These are phyloP conservation scores for Teratosphaeria viscida DNA, from an alignment of 2,329 filamentous ascomycete species.

Conservation along the genomic window DNA sequence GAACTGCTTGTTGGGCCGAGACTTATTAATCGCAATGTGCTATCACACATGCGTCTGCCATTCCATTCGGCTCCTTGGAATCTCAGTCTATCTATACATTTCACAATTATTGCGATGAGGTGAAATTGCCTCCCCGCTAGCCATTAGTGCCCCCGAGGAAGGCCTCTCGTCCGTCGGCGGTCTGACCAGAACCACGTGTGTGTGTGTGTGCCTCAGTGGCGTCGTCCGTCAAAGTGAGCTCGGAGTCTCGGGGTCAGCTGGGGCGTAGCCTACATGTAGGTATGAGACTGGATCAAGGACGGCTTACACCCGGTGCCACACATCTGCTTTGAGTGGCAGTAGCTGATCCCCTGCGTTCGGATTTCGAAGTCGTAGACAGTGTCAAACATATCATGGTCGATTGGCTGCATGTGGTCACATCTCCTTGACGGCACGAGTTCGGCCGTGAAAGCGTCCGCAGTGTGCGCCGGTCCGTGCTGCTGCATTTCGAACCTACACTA, in stretches of 20 bases:
- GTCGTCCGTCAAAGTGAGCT: background rate
- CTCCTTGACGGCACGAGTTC: background rate
- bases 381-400: background rate
- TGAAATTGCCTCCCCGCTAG: background rate
- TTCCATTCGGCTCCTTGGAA: too few relatives aligned
- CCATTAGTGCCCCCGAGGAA: background rate
- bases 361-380: too few relatives aligned
- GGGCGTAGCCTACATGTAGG: background rate
- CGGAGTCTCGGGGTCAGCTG: background rate
- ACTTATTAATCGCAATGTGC: background rate
- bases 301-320: too few relatives aligned
- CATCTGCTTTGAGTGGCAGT: too few relatives aligned
- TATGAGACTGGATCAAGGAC: too few relatives aligned
- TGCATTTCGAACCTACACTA: background rate
- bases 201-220: too few relatives aligned
- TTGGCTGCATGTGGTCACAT: background rate
- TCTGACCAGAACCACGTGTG: background rate
- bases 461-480: background rate
- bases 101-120: background rate
- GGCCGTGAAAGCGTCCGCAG: background rate
- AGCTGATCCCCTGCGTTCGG: too few relatives aligned
- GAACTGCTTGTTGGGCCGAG: background rate
- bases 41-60: too few relatives aligned
- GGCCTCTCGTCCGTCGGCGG: background rate
- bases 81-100: background rate